Base-by-base conservation (phyloP, 1,139 yeast genomes). In the Geotrichum citri-aurantii region DNA sequence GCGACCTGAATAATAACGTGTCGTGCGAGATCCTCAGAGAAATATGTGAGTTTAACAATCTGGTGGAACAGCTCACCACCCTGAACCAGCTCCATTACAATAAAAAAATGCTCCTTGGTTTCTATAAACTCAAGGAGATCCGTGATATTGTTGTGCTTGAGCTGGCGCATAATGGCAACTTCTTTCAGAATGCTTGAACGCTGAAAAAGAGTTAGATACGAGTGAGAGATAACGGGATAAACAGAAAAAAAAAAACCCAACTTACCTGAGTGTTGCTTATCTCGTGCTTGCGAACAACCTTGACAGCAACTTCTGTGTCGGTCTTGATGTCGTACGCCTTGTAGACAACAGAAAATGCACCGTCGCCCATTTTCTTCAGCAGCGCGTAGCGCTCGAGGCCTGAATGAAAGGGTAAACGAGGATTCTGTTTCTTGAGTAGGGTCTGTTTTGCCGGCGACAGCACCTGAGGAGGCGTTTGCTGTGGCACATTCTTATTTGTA, bases 21-120 rank as follows among this genome's bases (percentile, higher is more conserved):
- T 51, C 95, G 79, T 7, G 96, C 79, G 59, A 93, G 77, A 64
- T 86, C 86, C 70, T 93, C 99, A 52, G 91, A 82, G 70, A 93
- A 88, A 73, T 93, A 93, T 0, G 99, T 93, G 67, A 82, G 85
- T 66, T 90, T 87, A 46, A 93, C 96, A 67, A 93, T 91, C 71
- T 91, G 95, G 68, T 90, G 93, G 75, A 93, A 93, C 48, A 93
- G 83, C 73, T 93, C 99, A 33, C 99, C 99, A 21, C 99, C 99
- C 57, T 85, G 81, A 56, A 93, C 86, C 58, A 88, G 79, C 70
- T 93, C 99, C 65, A 92, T 83, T 8, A 93, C 79, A 59, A 93
- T 83, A 70, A 85, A 93, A 70, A 89, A 89, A 70, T 83, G 81
- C 40, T 82, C 81, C 42, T 76, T 75, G 59, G 85, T 80, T 66